These are phyloP conservation scores for Lathyrus oleraceus DNA, from an alignment of 306 rosid species.

Conservation along the genomic window DNA sequence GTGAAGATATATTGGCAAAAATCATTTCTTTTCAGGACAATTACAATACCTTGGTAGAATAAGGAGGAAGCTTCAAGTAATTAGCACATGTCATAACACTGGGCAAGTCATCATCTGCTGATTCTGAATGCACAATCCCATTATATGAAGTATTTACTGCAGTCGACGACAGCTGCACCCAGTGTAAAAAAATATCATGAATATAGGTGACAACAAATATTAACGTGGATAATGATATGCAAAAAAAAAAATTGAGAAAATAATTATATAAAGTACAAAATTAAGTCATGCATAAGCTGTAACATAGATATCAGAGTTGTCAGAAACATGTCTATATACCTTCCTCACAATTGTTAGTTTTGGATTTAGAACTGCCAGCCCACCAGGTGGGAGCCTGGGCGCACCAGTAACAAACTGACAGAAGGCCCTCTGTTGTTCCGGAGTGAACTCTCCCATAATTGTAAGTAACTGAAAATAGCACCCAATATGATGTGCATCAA, in stretches of 20 bases:
- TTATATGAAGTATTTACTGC: slow-evolving; percentile 62
- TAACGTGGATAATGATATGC: slow-evolving; percentile 45
- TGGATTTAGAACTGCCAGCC: slow-evolving; percentile 92
- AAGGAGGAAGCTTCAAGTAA: slow-evolving; percentile 98
- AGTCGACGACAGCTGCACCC: slow-evolving; percentile 73
- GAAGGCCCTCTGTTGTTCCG: slow-evolving; percentile 91
- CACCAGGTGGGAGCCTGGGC: slow-evolving; percentile 95
- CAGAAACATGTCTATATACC: slow-evolving; percentile 50
- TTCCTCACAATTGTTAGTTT: slow-evolving; percentile 94
- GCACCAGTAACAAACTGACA: slow-evolving; percentile 99
- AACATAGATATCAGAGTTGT: not conserved
- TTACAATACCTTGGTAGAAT: slow-evolving; percentile 77
- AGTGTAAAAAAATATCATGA: slow-evolving; percentile 42
- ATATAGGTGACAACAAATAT: slow-evolving; percentile 54
- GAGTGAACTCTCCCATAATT: slow-evolving; percentile 50
- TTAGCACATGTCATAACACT: slow-evolving; percentile 99
- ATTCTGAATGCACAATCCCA: slow-evolving; percentile 74
- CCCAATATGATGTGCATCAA: slow-evolving; percentile 30
- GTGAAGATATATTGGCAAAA: not conserved
- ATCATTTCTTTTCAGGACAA: not conserved
- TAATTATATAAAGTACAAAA: not conserved
- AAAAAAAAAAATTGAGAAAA: slow-evolving; percentile 36
- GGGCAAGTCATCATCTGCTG: slow-evolving; percentile 94
- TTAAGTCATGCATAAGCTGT: not conserved
- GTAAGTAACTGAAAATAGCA: slow-evolving; percentile 43